phyloP scores from a whole-genome alignment of 2,329 filamentous ascomycete species.

The Zymoseptoria ardabiliae region DNA sequence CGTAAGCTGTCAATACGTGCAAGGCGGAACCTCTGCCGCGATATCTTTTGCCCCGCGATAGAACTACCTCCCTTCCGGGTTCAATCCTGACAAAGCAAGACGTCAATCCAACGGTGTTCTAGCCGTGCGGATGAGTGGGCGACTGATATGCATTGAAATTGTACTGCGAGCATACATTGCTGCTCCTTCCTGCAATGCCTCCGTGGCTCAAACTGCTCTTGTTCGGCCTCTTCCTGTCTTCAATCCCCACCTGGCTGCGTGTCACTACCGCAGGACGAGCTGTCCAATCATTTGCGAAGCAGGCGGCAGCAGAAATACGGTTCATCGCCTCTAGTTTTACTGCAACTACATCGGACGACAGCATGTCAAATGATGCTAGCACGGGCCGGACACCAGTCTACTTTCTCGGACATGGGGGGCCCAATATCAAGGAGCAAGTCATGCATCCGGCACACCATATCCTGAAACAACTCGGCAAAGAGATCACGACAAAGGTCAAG shows the following conservation, averaged over 20 bases:
- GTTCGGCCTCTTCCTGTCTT: slow-evolving; percentile 10
- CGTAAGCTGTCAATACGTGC: too few relatives aligned
- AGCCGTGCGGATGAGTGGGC: neutral
- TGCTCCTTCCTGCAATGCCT: slow-evolving; percentile 6
- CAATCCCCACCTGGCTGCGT: slow-evolving; percentile 3
- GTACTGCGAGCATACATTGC: neutral
- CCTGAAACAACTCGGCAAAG: slow-evolving; percentile 57
- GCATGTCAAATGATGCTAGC: neutral
- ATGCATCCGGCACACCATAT: slow-evolving; percentile 60
- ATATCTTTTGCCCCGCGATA: too few relatives aligned
- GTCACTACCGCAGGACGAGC: neutral
- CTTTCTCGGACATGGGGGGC: slow-evolving; percentile 39
- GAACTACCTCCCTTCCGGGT: too few relatives aligned
- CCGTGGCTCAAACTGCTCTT: slow-evolving; percentile 13
- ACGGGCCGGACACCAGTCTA: slow-evolving; percentile 42
- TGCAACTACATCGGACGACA: neutral
- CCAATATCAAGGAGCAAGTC: slow-evolving; percentile 51
- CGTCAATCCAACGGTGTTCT: neutral
- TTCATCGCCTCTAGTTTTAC: neutral
- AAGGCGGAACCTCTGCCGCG: too few relatives aligned
- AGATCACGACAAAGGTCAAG: slow-evolving; percentile 63
- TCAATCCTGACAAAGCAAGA: neutral
- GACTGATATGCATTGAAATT: neutral
- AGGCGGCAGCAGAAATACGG: neutral
- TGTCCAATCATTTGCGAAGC: neutral